Conservation (phyloP, 2,329 filamentous ascomycete genomes). For the Mariannaea sp. region DNA sequence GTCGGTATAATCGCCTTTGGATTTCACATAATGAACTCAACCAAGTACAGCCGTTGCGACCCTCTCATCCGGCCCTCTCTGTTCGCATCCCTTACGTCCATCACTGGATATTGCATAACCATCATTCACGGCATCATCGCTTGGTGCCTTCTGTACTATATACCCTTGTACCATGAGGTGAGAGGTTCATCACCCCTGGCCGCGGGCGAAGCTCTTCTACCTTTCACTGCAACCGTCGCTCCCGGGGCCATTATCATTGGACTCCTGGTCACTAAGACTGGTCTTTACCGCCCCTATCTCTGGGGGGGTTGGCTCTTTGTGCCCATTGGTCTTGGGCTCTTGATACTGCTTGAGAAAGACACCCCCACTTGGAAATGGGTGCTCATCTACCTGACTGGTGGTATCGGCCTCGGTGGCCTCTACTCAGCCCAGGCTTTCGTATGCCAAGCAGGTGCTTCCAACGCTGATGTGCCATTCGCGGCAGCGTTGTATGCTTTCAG, state of each 20-base stretch:
- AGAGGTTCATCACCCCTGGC: conserved; percentile 28
- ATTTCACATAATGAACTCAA: conserved; percentile 28
- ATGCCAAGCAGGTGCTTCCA: conserved; percentile 57
- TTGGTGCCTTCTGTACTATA: conserved; percentile 32
- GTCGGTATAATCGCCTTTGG: conserved; percentile 41
- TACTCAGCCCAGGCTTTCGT: conserved; percentile 66
- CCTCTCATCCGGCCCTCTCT: conserved; percentile 32
- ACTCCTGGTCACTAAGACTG: conserved; percentile 59
- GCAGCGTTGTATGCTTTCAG: conserved; percentile 69
- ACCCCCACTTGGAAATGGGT: conserved; percentile 63
- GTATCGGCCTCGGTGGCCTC: conserved; percentile 66
- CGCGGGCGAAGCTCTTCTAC: conserved; percentile 57
- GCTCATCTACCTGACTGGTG: conserved; percentile 63
- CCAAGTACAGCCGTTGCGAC: conserved; percentile 29
- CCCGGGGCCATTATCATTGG: conserved; percentile 63
- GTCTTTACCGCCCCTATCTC: conserved; percentile 63
- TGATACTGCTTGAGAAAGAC: conserved; percentile 53
- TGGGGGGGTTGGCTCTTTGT: conserved; percentile 66
- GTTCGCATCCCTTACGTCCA: conserved; percentile 29
- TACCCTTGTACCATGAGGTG: conserved; percentile 31
- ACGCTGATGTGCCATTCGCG: conserved; percentile 52
- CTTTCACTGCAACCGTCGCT: conserved; percentile 65
- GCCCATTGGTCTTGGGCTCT: conserved; percentile 62
- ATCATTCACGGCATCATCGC: conserved; percentile 30
- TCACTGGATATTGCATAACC: conserved; percentile 33